Evolutionary conservation across 192 early-diverging fungal genomes (phyloP), one percentile per base, ranked within the genome.

Genomic region (Podila epicladia): DNA sequence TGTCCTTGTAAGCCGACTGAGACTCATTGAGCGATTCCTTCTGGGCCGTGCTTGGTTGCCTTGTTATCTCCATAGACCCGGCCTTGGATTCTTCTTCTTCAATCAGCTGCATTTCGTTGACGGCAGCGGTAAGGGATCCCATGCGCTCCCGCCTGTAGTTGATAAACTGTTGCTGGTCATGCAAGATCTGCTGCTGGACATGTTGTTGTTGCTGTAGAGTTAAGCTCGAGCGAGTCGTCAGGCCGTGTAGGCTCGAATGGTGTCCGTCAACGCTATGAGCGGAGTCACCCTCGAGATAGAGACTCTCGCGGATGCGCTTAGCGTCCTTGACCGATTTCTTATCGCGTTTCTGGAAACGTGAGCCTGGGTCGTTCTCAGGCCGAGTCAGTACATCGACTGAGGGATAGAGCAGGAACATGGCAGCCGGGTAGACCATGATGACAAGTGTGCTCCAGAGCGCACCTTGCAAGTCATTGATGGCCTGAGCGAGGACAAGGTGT

Each of bases 391-490:
- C 66, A 33, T 80, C 77, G 24, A 80, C 66, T 4, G 71, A 69
- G 3, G 77, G 77, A 48, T 80, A 80, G 31, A 80, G 71, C 22
- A 80, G 24, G 55, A 80, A 80, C 77, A 80, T 73, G 50, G 71
- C 77, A 0, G 77, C 77, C 0, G 77, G 77, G 35, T 80, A 80
- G 31, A 62, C 51, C 61, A 80, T 55, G 32, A 80, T 49, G 4
- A 80, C 5, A 9, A 80, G 61, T 5, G 77, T 73, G 62, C 48
- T 71, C 71, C 71, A 80, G 62, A 73, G 66, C 0, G 77, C 51
- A 13, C 67, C 65, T 13, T 69, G 66, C 1, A 80, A 19, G 55
- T 80, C 77, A 9, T 69, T 80, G 26, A 80, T 29, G 11, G 63
- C 53, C 11, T 73, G 70, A 0, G 77, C 77, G 13, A 73, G 28